Conservation (phyloP, 768 basidiomycete genomes). For the Kwoniella dejecticola region DNA sequence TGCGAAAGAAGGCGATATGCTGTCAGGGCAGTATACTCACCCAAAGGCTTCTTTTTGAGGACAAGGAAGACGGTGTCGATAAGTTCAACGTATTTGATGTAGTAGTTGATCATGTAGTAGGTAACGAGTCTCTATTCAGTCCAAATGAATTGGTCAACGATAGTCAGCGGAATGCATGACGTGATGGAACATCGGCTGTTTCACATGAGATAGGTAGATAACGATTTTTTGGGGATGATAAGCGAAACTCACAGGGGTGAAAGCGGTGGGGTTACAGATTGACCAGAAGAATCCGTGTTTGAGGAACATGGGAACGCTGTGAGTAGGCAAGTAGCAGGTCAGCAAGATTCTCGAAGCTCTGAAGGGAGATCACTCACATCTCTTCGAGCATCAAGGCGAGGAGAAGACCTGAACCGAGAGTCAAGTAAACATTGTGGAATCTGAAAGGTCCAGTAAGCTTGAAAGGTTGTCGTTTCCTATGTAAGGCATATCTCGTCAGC, state of each 20-base stretch:
- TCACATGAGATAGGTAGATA: no score
- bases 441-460: slow-evolving; percentile 80
- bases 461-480: slow-evolving; percentile 55
- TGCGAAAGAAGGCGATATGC: no score
- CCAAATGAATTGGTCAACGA: no score
- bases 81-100: slow-evolving; percentile 95
- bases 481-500: neutral
- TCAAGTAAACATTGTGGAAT: slow-evolving; percentile 83
- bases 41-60: slow-evolving; percentile 96
- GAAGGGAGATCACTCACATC: slow-evolving; percentile 58
- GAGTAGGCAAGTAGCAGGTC: neutral
- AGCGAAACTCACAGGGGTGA: slow-evolving; percentile 75
- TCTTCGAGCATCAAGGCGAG: slow-evolving; percentile 90
- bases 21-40: slow-evolving; percentile 59
- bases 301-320: slow-evolving; percentile 68
- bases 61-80: slow-evolving; percentile 96
- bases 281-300: slow-evolving; percentile 72
- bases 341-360: neutral
- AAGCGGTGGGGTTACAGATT: slow-evolving; percentile 74
- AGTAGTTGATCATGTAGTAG: slow-evolving; percentile 99
- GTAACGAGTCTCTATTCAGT: slow-evolving; percentile 75
- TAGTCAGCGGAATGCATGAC: no score
- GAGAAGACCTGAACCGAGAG: slow-evolving; percentile 77
- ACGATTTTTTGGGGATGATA: neutral
- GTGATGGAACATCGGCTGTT: no score